Evolutionary conservation across 78 protist species (phyloP).

Genomic region (Blattamonas nauphoetae): DNA sequence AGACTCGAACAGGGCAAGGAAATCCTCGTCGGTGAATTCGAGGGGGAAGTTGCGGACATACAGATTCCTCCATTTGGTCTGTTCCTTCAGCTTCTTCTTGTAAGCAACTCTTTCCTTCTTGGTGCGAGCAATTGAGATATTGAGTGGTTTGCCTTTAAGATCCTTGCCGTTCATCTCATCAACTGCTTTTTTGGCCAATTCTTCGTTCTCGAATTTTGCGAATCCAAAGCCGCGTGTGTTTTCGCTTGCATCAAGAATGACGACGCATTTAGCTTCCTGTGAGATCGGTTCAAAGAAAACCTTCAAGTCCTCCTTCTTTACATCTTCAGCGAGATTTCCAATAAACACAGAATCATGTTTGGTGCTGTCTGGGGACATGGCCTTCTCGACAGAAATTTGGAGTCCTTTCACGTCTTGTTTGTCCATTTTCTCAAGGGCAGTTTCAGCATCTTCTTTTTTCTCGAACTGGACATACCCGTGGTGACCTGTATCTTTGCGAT

Average conservation of each 20-base stretch:
- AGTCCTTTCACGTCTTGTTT: not conserved
- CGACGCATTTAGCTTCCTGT: not conserved
- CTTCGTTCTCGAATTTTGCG: not conserved
- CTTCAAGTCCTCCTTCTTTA: not conserved
- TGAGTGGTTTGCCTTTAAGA: not conserved
- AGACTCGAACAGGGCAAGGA: not conserved
- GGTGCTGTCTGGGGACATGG: not conserved
- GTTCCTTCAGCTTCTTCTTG: not conserved
- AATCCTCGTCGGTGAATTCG: not conserved
- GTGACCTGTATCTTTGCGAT: not conserved
- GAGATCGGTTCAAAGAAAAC: not conserved
- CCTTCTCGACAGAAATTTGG: not conserved
- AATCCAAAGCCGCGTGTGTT: not conserved
- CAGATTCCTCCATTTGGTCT: not conserved
- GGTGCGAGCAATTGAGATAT: not conserved
- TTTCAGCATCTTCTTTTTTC: conserved; percentile 2
- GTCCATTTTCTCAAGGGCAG: not conserved
- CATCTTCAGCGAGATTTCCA: not conserved
- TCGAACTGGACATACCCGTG: conserved; percentile 3
- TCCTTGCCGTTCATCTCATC: not conserved
- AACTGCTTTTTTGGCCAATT: not conserved
- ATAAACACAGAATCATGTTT: not conserved
- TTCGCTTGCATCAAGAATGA: not conserved
- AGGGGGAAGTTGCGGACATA: not conserved
- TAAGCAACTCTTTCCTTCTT: not conserved